These are phyloP conservation scores for Escovopsis sp. DNA, from an alignment of 2,329 filamentous ascomycete genomes.

Conservation along the genomic window DNA sequence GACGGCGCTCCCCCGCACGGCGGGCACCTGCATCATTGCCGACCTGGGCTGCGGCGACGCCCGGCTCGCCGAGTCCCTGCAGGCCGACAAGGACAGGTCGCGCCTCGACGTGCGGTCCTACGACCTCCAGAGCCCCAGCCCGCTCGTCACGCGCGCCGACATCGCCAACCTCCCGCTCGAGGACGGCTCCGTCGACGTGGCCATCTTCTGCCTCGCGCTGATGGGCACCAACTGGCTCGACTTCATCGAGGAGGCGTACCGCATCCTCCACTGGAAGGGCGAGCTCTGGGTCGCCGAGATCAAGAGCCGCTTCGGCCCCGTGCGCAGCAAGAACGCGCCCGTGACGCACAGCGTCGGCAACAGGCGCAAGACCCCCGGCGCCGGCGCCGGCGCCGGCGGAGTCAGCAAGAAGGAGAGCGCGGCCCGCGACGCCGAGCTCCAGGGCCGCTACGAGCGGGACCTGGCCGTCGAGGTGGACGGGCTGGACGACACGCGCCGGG, in stretches of 20 bases:
- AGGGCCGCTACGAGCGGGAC: constrained; percentile 36
- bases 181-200: constrained; percentile 66
- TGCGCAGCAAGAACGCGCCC: constrained; percentile 21
- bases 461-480: constrained; percentile 60
- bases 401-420: constrained; percentile 31
- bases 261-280: constrained; percentile 81
- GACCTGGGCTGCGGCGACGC: constrained; percentile 93
- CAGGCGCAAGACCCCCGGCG: constrained; percentile 18
- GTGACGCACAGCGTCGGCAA: constrained; percentile 60
- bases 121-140: constrained; percentile 66
- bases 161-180: constrained; percentile 68
- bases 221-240: constrained; percentile 99
- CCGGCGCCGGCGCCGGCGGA: no score
- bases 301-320: constrained; percentile 65
- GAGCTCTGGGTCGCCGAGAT: constrained; percentile 97
- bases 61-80: constrained; percentile 56
- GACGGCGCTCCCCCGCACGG: constrained; percentile 54
- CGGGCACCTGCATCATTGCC: constrained; percentile 62
- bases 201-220: constrained; percentile 87
- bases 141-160: constrained; percentile 74
- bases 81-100: constrained; percentile 47
- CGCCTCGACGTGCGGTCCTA: constrained; percentile 68
- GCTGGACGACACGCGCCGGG: constrained; percentile 44
- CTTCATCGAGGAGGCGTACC: constrained; percentile 91
- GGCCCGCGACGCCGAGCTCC: constrained; percentile 32